phyloP scores from a whole-genome alignment of 1,284 basidiomycete species.

The Singerocomus inundabilis region DNA sequence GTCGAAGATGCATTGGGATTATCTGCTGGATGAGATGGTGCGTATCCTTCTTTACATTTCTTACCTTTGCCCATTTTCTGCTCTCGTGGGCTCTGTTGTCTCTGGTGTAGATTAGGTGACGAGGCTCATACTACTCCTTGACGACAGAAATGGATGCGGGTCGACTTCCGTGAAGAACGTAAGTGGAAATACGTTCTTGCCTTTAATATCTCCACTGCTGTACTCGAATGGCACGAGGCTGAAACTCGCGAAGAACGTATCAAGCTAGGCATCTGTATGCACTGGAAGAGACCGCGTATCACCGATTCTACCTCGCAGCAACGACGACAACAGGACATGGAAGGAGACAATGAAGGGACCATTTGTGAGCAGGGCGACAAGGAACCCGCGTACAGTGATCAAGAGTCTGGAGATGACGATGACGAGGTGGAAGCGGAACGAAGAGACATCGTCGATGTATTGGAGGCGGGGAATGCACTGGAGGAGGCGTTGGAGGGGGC shows the following conservation, averaged over 20 bases:
- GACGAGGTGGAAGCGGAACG: conserved; percentile 58
- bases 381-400: conserved; percentile 39
- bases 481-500: conserved; percentile 51
- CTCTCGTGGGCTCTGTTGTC: neutral
- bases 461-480: conserved; percentile 49
- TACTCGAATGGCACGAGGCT: conserved; percentile 86
- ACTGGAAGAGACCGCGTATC: conserved; percentile 53
- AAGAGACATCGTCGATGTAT: conserved; percentile 53
- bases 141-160: conserved; percentile 90
- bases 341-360: conserved; percentile 32
- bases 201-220: conserved; percentile 80
- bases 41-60: conserved; percentile 25
- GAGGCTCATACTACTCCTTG: conserved; percentile 6
- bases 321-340: conserved; percentile 31
- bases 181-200: conserved; percentile 91
- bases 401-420: conserved; percentile 57
- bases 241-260: conserved; percentile 63
- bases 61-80: neutral
- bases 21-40: conserved; percentile 95
- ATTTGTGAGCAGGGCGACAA: conserved; percentile 26
- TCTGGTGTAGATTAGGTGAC: neutral
- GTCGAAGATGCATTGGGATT: conserved; percentile 92
- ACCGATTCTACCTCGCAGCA: conserved; percentile 25
- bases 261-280: conserved; percentile 65
- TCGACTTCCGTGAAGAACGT: conserved; percentile 92